Evolutionary conservation across 169 alveolate species (phyloP), one percentile per base, ranked within the genome.

Genomic region (Plasmodium gonderi): DNA sequence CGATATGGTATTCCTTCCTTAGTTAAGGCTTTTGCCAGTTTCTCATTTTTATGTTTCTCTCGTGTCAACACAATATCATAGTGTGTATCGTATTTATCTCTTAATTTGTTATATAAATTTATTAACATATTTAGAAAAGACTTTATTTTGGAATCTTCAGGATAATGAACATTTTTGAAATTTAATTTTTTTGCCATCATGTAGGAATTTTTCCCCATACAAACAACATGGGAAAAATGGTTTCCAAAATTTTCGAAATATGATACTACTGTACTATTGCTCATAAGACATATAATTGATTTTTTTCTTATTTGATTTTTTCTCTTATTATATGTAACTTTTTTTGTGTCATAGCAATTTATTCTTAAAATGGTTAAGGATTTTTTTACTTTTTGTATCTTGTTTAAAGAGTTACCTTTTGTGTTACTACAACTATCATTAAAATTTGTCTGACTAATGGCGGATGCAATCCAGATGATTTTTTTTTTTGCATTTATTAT

Each of bases 211-310:
- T 26, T 26, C 1, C 92, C 92, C 92, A 83, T 83, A 42, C 92
- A 83, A 29, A 83, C 65, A 60, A 76, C 81, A 76, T 74, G 65
- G 38, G 38, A 5, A 72, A 69, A 83, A 29, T 83, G 23, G 20
- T 72, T 83, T 69, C 92, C 92, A 72, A 83, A 83, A 4, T 83
- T 83, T 68, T 68, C 14, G 77, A 69, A 83, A 72, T 60, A 83
- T 9, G 92, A 83, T 36, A 40, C 6, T 14, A 69, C 92, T 4
- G 92, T 64, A 60, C 92, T 83, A 76, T 51, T 83, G 75, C 92
- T 83, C 92, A 83, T 83, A 1, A 83, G 77, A 36, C 83, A 83
- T 47, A 83, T 36, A 45, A 83, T 83, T 14, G 83, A 83, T 20
- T 83, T 49, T 67, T 36, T 42, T 1, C 36, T 49, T 4, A 80